Evolutionary conservation across 2,329 filamentous ascomycete genomes (phyloP).

Genomic region (Arthrocladium fulminans): DNA sequence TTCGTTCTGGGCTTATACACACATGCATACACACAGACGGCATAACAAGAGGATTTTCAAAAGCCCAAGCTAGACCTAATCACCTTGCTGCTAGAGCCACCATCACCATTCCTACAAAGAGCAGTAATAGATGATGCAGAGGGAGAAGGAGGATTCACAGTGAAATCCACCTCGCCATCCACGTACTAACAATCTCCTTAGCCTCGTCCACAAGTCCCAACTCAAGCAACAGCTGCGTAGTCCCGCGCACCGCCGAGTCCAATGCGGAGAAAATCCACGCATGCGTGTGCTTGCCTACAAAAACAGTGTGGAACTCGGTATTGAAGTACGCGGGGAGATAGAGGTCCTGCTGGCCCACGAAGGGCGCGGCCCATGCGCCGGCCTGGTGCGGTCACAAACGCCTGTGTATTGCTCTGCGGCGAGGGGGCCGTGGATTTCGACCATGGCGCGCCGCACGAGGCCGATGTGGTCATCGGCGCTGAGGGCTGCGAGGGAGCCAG

Average conservation of each 20-base stretch:
- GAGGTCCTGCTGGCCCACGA: conserved; percentile 57
- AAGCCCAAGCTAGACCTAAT: no score
- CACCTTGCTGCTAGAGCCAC: no score
- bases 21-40: no score
- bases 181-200: conserved; percentile 53
- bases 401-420: conserved; percentile 57
- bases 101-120: no score
- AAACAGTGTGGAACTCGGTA: conserved; percentile 60
- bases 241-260: conserved; percentile 58
- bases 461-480: conserved; percentile 22
- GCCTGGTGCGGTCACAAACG: conserved; percentile 53
- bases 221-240: conserved; percentile 52
- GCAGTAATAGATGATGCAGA: no score
- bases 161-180: conserved; percentile 57
- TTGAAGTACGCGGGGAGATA: conserved; percentile 66
- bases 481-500: conserved; percentile 23
- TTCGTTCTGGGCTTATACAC: no score
- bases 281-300: conserved; percentile 63
- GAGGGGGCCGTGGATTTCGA: conserved; percentile 55
- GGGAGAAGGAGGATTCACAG: no score
- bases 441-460: conserved; percentile 51
- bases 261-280: conserved; percentile 49
- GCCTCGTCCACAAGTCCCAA: conserved; percentile 62
- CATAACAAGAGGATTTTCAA: no score
- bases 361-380: conserved; percentile 54